phyloP scores from a whole-genome alignment of 768 basidiomycete species.

The Tylopilus vinaceipallidus region DNA sequence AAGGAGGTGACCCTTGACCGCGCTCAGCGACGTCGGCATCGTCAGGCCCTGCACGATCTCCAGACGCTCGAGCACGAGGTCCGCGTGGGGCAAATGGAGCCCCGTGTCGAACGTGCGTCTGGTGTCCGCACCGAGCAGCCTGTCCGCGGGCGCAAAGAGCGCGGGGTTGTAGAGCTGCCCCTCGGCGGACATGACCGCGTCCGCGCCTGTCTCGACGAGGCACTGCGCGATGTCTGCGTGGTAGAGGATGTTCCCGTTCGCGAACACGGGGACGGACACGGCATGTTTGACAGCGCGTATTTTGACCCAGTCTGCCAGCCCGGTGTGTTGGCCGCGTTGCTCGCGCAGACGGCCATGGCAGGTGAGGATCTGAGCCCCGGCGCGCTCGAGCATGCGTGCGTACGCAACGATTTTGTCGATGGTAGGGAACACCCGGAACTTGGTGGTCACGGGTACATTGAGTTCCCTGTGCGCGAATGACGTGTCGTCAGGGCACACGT shows the following conservation, averaged over 20 bases:
- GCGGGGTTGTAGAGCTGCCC: slow-evolving; percentile 93
- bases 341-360: slow-evolving; percentile 92
- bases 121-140: slow-evolving; percentile 17
- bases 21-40: slow-evolving; percentile 69
- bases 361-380: slow-evolving; percentile 93
- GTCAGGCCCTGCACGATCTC: slow-evolving; percentile 60
- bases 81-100: slow-evolving; percentile 54
- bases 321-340: slow-evolving; percentile 84
- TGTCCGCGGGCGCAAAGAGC: slow-evolving; percentile 49
- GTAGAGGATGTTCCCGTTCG: slow-evolving; percentile 94
- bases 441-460: slow-evolving; percentile 91
- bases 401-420: slow-evolving; percentile 89
- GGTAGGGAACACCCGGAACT: slow-evolving; percentile 88
- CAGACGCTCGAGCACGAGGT: slow-evolving; percentile 85
- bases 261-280: slow-evolving; percentile 90
- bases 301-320: slow-evolving; percentile 85
- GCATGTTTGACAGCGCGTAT: slow-evolving; percentile 90
- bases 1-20: slow-evolving; percentile 91
- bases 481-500: slow-evolving; percentile 40
- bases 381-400: slow-evolving; percentile 92
- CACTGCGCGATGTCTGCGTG: slow-evolving; percentile 80
- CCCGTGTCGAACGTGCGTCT: slow-evolving; percentile 36
- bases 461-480: slow-evolving; percentile 83
- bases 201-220: slow-evolving; percentile 79
- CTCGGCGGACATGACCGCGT: slow-evolving; percentile 95